Evolutionary conservation across 179 eudicot genomes (phyloP).

Genomic region (Spinacia oleracea): DNA sequence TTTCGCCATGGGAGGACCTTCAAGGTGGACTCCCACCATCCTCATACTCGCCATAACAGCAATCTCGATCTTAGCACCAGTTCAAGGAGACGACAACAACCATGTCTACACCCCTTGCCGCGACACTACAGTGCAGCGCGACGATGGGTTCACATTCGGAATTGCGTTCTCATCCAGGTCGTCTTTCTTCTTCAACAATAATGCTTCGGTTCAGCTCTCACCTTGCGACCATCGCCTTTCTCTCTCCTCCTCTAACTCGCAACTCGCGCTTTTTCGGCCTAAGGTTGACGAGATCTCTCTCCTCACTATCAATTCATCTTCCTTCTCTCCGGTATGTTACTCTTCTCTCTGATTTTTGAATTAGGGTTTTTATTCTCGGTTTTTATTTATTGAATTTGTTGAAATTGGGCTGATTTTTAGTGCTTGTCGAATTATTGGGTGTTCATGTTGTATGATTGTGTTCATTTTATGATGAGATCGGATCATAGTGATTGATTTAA

Average conservation of each 20-base stretch:
- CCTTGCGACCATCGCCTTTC: constrained; percentile 66
- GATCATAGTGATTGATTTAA: background rate
- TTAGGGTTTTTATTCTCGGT: background rate
- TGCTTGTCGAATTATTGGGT: background rate
- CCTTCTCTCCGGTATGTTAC: constrained; percentile 51
- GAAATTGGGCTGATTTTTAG: background rate
- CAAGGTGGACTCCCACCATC: background rate
- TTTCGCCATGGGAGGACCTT: constrained; percentile 29
- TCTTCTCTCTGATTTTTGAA: background rate
- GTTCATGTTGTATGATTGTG: background rate
- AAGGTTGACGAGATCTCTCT: constrained; percentile 85
- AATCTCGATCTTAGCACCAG: constrained; percentile 12
- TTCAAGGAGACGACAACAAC: constrained; percentile 44
- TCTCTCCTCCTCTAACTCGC: constrained; percentile 42
- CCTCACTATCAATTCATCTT: constrained; percentile 58
- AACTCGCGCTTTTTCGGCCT: constrained; percentile 63
- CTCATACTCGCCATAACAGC: constrained; percentile 22
- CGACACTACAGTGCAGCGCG: constrained; percentile 51
- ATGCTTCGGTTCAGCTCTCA: constrained; percentile 47
- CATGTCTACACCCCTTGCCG: constrained; percentile 55
- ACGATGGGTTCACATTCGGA: constrained; percentile 70
- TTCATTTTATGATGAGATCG: background rate
- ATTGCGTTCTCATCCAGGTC: constrained; percentile 46
- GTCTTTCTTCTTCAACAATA: constrained; percentile 44
- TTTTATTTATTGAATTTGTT: background rate